Percentiles rank a stretch among this genome's conserved stretches.
These are phyloP conservation scores for Sedum album DNA, from an alignment of 164 flowering plant genomes.

Conservation along the genomic window DNA sequence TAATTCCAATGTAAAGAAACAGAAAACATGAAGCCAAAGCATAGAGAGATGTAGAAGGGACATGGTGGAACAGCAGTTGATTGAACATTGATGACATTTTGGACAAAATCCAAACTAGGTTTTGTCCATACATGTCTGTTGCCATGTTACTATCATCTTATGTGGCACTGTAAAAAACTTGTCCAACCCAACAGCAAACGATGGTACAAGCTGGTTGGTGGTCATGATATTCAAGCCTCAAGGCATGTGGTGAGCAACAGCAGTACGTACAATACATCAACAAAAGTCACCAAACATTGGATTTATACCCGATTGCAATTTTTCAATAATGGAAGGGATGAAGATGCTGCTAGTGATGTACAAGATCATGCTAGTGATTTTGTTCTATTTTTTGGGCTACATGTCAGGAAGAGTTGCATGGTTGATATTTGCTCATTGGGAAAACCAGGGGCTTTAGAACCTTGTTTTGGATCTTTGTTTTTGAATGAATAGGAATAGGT, in stretches of 20 bases:
- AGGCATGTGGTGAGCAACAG: neutral
- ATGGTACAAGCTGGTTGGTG: neutral
- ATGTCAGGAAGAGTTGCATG: neutral
- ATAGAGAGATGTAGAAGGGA: neutral
- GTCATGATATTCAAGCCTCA: neutral
- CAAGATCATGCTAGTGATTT: neutral
- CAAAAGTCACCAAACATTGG: neutral
- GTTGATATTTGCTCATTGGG: neutral
- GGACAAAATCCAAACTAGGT: neutral
- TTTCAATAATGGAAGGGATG: neutral
- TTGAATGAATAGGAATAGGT: neutral
- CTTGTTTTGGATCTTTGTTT: neutral
- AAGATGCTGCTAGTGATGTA: neutral
- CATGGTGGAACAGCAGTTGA: neutral
- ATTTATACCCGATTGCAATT: neutral
- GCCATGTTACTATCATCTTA: neutral
- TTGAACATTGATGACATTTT: neutral
- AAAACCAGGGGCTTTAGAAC: conserved; percentile 3
- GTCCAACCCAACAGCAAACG: neutral
- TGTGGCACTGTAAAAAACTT: neutral
- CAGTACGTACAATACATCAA: neutral
- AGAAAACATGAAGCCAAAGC: neutral
- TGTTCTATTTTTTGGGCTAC: neutral
- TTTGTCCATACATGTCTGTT: neutral
- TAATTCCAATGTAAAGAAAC: neutral